A percentile compares a stretch with the other conserved stretches of the same genome.
These are phyloP conservation scores for Paecilomyces variotii DNA, from an alignment of 2,329 filamentous ascomycete genomes.

Conservation along the genomic window DNA sequence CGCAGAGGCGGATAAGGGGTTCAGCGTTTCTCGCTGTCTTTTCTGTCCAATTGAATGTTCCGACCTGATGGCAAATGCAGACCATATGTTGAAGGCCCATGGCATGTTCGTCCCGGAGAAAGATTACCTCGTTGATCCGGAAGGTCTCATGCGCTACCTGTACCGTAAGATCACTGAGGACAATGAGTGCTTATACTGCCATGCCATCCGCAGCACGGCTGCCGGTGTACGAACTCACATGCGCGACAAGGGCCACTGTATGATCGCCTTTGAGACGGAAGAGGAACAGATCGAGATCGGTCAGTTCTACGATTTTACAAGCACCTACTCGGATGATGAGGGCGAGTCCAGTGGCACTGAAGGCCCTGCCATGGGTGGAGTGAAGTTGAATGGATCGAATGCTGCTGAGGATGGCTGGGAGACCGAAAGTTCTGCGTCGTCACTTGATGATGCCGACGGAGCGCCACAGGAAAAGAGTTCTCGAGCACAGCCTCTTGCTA, in stretches of 20 bases:
- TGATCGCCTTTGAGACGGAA: constrained; percentile 84
- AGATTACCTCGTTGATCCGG: constrained; percentile 70
- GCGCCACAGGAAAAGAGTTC: constrained; percentile 58
- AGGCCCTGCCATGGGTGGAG: constrained; percentile 47
- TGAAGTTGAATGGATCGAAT: constrained; percentile 53
- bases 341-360: constrained; percentile 43
- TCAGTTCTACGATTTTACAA: constrained; percentile 93
- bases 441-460: constrained; percentile 67
- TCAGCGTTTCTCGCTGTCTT: constrained; percentile 56
- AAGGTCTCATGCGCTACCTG: constrained; percentile 71
- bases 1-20: constrained; percentile 35
- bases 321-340: constrained; percentile 82
- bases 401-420: constrained; percentile 80
- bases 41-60: constrained; percentile 89
- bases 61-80: constrained; percentile 63
- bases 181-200: constrained; percentile 81
- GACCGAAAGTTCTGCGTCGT: constrained; percentile 85
- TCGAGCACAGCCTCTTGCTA: constrained; percentile 62
- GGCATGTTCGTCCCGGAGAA: constrained; percentile 95
- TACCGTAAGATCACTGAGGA: constrained; percentile 71
- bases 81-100: constrained; percentile 87
- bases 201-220: constrained; percentile 69
- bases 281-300: constrained; percentile 90
- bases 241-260: constrained; percentile 94
- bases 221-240: constrained; percentile 90